phyloP scores from a whole-genome alignment of 805 yeast genomes.

The Diddensiella caesifluorescens region DNA sequence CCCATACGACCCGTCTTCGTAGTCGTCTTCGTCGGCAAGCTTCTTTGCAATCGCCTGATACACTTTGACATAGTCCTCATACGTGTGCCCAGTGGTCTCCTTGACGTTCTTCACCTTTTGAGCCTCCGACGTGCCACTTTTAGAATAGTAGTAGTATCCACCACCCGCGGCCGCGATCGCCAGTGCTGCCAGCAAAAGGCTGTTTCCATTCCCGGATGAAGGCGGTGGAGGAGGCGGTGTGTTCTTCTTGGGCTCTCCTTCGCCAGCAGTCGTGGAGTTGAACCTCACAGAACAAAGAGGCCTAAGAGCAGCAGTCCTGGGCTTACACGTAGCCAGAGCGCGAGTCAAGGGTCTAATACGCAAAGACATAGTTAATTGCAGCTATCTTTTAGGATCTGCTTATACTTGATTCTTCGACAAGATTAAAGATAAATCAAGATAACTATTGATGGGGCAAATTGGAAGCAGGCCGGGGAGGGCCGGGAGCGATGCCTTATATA shows the following conservation, averaged over 20 bases:
- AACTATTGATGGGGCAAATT: background rate
- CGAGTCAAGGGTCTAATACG: slow-evolving; percentile 5
- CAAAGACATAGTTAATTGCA: slow-evolving; percentile 4
- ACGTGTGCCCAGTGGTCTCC: slow-evolving; percentile 16
- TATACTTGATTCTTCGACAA: no score
- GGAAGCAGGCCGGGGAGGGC: background rate
- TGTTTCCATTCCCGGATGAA: slow-evolving; percentile 10
- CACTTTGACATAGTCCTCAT: slow-evolving; percentile 62
- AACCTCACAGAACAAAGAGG: no score
- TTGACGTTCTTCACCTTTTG: slow-evolving; percentile 17
- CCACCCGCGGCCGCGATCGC: slow-evolving; percentile 27
- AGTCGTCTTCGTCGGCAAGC: slow-evolving; percentile 37
- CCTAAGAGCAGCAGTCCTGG: no score
- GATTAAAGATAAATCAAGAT: no score
- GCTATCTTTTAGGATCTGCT: no score
- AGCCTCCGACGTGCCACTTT: slow-evolving; percentile 29
- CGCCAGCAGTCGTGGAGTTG: slow-evolving; percentile 2
- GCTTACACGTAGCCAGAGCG: slow-evolving; percentile 2
- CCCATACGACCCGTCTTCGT: slow-evolving; percentile 66
- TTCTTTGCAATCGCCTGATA: slow-evolving; percentile 73
- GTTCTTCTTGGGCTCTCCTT: background rate
- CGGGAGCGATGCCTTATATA: background rate
- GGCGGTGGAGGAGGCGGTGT: slow-evolving; percentile 12
- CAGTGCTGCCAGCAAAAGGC: slow-evolving; percentile 15
- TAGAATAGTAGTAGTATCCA: slow-evolving; percentile 30